Percentiles rank a stretch among this genome's conserved stretches.
These are phyloP conservation scores for Phytophthora syringae DNA, from an alignment of 352 stramenopile genomes.

Conservation along the genomic window DNA sequence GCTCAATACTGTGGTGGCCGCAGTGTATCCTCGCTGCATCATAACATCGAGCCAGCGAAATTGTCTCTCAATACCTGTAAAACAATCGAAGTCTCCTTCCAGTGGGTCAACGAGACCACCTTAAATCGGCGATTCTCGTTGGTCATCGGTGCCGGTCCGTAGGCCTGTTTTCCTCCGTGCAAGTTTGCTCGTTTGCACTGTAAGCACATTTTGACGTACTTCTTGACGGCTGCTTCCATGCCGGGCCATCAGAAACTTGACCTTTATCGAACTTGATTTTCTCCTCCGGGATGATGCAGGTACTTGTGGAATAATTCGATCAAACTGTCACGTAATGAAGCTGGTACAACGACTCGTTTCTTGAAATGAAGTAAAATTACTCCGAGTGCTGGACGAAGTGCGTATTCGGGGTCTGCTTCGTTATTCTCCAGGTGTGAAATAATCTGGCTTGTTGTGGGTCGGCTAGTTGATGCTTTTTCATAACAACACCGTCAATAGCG, in stretches of 20 bases:
- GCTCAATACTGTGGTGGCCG: neutral
- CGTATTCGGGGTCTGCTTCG: constrained; percentile 7
- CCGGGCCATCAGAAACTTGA: constrained; percentile 12
- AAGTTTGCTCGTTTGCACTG: neutral
- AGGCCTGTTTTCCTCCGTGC: neutral
- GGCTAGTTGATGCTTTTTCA: constrained; percentile 11
- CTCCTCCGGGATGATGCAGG: constrained; percentile 9
- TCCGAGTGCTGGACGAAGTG: neutral
- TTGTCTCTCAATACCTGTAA: no score
- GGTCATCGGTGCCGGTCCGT: neutral
- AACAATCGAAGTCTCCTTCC: neutral
- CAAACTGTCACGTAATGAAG: neutral
- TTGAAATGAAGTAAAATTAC: neutral
- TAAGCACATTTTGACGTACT: neutral
- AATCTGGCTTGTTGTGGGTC: no score
- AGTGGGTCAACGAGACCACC: neutral
- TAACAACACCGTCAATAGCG: constrained; percentile 1
- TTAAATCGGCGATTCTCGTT: neutral
- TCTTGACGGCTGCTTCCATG: neutral
- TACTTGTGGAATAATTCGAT: constrained; percentile 11
- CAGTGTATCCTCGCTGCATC: neutral
- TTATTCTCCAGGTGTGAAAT: constrained; percentile 5
- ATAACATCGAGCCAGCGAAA: neutral
- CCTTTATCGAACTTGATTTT: constrained; percentile 7
- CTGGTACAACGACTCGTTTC: constrained; percentile 14